Percentiles rank a stretch among this genome's conserved stretches.
phyloP scores from a whole-genome alignment of 352 stramenopile species.

The Aphanomyces invadans region DNA sequence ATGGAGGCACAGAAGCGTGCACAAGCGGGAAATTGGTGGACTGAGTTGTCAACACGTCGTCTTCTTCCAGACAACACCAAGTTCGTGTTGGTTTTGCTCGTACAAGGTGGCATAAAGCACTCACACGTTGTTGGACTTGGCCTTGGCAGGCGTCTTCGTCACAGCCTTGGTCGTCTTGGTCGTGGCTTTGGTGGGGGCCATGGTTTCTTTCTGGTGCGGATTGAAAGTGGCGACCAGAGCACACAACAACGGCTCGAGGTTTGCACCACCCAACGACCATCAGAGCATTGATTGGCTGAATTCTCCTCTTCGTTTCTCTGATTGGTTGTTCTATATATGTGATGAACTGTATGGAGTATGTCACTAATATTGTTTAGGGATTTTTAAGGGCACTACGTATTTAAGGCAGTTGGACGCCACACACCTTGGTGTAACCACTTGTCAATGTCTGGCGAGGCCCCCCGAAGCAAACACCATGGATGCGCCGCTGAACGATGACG shows the following conservation, averaged over 20 bases:
- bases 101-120: no score
- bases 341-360: not conserved
- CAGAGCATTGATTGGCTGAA: conserved; percentile 7
- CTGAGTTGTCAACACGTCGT: no score
- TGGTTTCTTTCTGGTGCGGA: conserved; percentile 24
- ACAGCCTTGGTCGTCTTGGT: conserved; percentile 8
- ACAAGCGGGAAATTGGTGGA: not conserved
- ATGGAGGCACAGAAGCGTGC: not conserved
- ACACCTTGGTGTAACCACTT: no score
- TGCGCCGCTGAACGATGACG: no score
- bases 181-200: conserved; percentile 19
- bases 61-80: no score
- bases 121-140: conserved; percentile 25
- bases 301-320: not conserved
- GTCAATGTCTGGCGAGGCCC: no score
- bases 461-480: no score
- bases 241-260: not conserved
- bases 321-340: not conserved
- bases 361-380: conserved; percentile 4
- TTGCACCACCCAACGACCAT: conserved; percentile 1
- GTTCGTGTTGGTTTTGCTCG: no score
- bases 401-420: no score
- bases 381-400: not conserved
- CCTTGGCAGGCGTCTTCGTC: conserved; percentile 22
- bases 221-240: conserved; percentile 19